These are phyloP conservation scores for Fraxinus sp. DNA, from an alignment of 305 asterid genomes.

Conservation along the genomic window DNA sequence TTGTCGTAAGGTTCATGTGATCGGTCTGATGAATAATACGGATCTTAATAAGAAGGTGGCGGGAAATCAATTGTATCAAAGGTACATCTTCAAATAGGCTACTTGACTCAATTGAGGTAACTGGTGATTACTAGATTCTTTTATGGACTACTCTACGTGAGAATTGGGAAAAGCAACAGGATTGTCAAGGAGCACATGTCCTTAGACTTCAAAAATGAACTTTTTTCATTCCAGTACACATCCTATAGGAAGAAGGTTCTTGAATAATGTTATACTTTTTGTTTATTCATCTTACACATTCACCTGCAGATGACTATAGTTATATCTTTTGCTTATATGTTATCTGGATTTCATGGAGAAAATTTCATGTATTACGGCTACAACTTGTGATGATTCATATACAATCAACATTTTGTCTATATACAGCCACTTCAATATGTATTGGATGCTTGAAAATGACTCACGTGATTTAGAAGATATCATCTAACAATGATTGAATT, in stretches of 20 bases:
- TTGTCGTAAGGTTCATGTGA: neutral
- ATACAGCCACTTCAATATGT: neutral
- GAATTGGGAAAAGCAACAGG: neutral
- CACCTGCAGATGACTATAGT: neutral
- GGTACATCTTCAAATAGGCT: neutral
- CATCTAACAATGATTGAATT: slow-evolving; percentile 16
- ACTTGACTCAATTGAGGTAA: neutral
- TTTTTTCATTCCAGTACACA: neutral
- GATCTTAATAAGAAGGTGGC: neutral
- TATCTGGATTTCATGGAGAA: neutral
- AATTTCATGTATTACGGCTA: neutral
- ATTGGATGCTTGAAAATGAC: slow-evolving; percentile 1
- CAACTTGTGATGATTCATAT: neutral
- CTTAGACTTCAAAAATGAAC: neutral
- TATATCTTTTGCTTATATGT: neutral
- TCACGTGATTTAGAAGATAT: slow-evolving; percentile 11
- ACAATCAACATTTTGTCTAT: neutral
- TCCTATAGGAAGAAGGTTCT: neutral
- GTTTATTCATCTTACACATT: neutral
- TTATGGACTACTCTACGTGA: neutral
- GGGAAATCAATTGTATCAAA: neutral
- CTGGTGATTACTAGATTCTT: neutral
- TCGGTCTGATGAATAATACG: neutral
- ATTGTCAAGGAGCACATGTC: neutral
- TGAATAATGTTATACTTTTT: neutral